Percentiles rank a stretch among this genome's conserved stretches.
Conservation (phyloP, 2,329 filamentous ascomycete genomes). For the Pseudocercospora cruenta region DNA sequence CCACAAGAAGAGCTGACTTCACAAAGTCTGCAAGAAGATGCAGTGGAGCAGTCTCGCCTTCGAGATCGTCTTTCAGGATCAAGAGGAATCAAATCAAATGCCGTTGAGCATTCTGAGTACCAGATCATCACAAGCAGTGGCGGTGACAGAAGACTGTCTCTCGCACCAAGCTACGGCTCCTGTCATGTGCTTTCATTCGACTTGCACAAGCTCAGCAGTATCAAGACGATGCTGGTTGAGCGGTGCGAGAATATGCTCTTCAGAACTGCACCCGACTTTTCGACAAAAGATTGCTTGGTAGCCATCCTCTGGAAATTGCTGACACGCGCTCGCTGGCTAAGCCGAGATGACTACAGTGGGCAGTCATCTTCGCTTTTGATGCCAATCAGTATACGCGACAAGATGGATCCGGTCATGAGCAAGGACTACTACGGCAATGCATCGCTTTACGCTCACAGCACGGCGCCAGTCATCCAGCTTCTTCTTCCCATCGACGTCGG, state of each 20-base stretch:
- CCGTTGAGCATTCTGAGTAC: constrained; percentile 13
- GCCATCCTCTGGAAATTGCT: constrained; percentile 30
- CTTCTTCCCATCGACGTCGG: constrained; percentile 23
- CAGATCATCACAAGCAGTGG: not conserved
- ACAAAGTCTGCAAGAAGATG: constrained; percentile 18
- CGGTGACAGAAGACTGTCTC: not conserved
- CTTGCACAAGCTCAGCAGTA: constrained; percentile 17
- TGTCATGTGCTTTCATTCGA: constrained; percentile 26
- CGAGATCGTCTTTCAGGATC: constrained; percentile 24
- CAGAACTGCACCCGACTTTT: constrained; percentile 11
- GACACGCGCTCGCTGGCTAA: constrained; percentile 17
- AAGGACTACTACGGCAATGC: constrained; percentile 25
- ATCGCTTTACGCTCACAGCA: constrained; percentile 10
- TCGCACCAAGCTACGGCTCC: constrained; percentile 8
- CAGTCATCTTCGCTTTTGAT: constrained; percentile 11
- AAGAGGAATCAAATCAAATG: constrained; percentile 16
- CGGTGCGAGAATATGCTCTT: constrained; percentile 13
- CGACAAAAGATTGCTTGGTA: constrained; percentile 23
- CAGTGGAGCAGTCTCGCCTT: constrained; percentile 14
- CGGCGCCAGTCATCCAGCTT: constrained; percentile 13
- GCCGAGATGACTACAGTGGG: constrained; percentile 1
- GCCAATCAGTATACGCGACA: constrained; percentile 22
- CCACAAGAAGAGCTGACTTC: not conserved
- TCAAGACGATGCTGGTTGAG: constrained; percentile 23
- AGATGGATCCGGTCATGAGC: constrained; percentile 15